Conservation (phyloP, 1,139 yeast species). For the Kodamaea arcana region DNA sequence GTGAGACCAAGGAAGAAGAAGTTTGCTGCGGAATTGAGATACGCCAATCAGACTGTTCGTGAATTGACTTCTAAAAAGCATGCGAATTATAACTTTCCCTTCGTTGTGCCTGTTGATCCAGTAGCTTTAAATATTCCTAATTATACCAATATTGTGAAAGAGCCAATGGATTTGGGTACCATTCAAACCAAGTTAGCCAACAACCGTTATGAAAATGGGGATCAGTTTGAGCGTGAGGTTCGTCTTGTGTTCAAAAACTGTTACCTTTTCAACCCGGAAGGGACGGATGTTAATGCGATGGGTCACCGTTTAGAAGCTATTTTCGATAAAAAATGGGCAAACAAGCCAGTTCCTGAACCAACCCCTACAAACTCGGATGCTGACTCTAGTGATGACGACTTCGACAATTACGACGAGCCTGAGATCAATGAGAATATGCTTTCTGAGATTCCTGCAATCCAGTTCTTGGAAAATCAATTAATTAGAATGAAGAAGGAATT, state of each 20-base stretch:
- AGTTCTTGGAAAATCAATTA: constrained; percentile 81
- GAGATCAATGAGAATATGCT: constrained; percentile 71
- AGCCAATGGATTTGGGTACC: constrained; percentile 95
- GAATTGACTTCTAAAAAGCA: constrained; percentile 83
- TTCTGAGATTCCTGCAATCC: constrained; percentile 80
- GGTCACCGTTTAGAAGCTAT: constrained; percentile 86
- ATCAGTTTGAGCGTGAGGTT: constrained; percentile 80
- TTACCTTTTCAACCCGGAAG: constrained; percentile 90
- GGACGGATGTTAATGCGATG: constrained; percentile 92
- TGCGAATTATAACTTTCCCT: constrained; percentile 82
- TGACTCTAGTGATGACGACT: constrained; percentile 34
- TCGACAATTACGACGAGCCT: constrained; percentile 59
- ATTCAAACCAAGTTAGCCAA: constrained; percentile 74
- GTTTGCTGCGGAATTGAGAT: constrained; percentile 83
- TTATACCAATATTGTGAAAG: constrained; percentile 76
- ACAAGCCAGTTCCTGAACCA: constrained; percentile 75
- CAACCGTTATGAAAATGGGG: constrained; percentile 85
- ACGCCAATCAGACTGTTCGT: constrained; percentile 76
- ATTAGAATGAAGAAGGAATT: constrained; percentile 82
- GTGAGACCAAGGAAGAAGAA: constrained; percentile 89
- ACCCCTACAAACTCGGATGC: constrained; percentile 39
- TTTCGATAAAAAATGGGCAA: constrained; percentile 86
- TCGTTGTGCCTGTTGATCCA: constrained; percentile 91
- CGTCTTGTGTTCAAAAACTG: constrained; percentile 84
- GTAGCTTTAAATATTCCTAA: constrained; percentile 91